Base-by-base conservation (phyloP, 2,329 filamentous ascomycete genomes). In the Tolypocladium amazonense region DNA sequence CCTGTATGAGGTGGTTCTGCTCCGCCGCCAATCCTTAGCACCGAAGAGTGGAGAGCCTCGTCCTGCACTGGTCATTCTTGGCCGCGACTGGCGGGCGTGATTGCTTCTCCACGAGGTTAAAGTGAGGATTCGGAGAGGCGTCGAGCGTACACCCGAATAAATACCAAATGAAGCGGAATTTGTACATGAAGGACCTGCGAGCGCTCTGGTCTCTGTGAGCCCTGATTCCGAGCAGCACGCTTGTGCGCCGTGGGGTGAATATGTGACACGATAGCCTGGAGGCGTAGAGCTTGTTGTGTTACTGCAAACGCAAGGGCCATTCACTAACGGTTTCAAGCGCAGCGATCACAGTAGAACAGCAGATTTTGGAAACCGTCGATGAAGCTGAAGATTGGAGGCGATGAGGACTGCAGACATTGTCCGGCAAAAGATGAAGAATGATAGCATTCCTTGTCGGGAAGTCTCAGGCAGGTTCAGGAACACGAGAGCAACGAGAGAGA, bases 91-190 rank as follows among this genome's bases (percentile, higher is more conserved):
- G 61, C 62, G 64, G 70, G 68, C 70, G 73, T 72, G 74, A 76
- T 71, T 73, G 74, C 73, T 75, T 75, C 74, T 75, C 81, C 82
- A 86, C 79, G 83, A 87, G 85, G 85, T 88, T 88, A 86, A 88
- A 88, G 84, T 84, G 79, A 84, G 79, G 79, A 77, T 81, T 66
- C 72, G 79, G 78, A 76, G 75, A 76, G 75, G 83, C 82, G 84
- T 87, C 79, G 85, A 88, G 84, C 79, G 78, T 77, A 79, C 77
- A 72, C 76, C 74, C 70, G 65, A 73, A 73, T 69, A 72, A 72
- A 73, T 73, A 70, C 66, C 68, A 70, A 71, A 70, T 68, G 66
- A 72, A 69, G 64, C 64, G 60, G 65, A 65, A 62, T 57, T 64
- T 63, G 50, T 60, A 25, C 56, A 58, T 18, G 20, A 23, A 35